These are phyloP conservation scores for Pseudogymnoascus sp. DNA, from an alignment of 2,329 filamentous ascomycete genomes.

Conservation along the genomic window DNA sequence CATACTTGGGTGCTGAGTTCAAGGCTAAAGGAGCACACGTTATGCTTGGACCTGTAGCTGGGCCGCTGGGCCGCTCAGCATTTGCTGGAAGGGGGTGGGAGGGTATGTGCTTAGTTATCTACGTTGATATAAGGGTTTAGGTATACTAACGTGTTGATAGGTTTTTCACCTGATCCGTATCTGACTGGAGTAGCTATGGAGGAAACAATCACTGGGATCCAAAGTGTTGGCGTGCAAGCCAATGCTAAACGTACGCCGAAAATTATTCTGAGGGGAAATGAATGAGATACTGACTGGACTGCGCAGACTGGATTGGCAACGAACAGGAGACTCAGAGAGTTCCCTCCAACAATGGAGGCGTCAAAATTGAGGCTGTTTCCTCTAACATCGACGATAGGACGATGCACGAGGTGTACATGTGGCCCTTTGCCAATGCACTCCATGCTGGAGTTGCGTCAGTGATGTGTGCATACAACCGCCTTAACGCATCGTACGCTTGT, in stretches of 20 bases:
- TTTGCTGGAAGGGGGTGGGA: conserved; percentile 36
- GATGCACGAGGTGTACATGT: conserved; percentile 67
- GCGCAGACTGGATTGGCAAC: conserved; percentile 37
- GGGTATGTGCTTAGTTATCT: conserved; percentile 10
- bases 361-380: conserved; percentile 41
- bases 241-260: conserved; percentile 24
- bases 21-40: conserved; percentile 70
- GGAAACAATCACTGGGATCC: conserved; percentile 27
- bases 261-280: no score
- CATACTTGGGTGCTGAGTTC: conserved; percentile 50
- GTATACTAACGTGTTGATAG: neutral
- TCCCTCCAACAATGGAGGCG: conserved; percentile 15
- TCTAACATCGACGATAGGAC: conserved; percentile 64
- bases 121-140: neutral
- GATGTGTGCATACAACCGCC: conserved; percentile 50
- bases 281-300: conserved; percentile 5
- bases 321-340: conserved; percentile 43
- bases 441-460: conserved; percentile 54
- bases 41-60: conserved; percentile 44
- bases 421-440: conserved; percentile 70
- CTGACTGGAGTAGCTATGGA: conserved; percentile 26
- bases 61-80: conserved; percentile 39
- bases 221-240: conserved; percentile 28
- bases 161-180: conserved; percentile 27
- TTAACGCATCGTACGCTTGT: conserved; percentile 43